Conservation (phyloP, 306 rosid species). For the Prunus mongolica region DNA sequence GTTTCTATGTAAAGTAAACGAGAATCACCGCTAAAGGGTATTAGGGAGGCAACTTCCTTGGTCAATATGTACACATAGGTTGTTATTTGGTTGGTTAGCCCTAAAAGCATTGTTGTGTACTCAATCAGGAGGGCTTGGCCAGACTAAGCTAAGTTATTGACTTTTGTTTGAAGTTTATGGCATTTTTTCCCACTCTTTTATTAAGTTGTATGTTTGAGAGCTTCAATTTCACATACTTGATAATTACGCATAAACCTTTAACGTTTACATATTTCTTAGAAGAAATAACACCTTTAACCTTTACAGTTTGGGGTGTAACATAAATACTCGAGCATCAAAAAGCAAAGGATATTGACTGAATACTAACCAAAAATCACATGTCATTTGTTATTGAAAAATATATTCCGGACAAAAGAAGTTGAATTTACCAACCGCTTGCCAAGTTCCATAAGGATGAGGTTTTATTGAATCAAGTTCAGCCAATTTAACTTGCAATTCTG, state of each 20-base stretch:
- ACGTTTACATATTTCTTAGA: not conserved
- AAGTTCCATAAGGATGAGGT: slow-evolving; percentile 31
- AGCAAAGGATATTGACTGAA: not conserved
- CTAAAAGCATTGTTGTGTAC: not conserved
- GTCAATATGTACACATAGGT: not conserved
- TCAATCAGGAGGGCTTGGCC: not conserved
- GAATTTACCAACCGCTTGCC: slow-evolving; percentile 22
- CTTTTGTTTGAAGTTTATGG: not conserved
- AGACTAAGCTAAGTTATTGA: not conserved
- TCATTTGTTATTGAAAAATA: not conserved
- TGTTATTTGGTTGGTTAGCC: not conserved
- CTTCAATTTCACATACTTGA: not conserved
- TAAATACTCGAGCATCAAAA: not conserved
- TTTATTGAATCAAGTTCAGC: slow-evolving; percentile 22
- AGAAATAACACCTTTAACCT: not conserved
- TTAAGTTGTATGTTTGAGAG: not conserved
- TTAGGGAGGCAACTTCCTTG: not conserved
- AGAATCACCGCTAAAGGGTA: not conserved
- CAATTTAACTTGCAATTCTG: slow-evolving; percentile 24
- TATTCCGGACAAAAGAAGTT: not conserved
- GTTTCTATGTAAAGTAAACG: not conserved
- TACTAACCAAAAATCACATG: not conserved
- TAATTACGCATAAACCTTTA: no score
- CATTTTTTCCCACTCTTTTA: not conserved
- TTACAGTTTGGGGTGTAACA: not conserved